Evolutionary conservation across 2,329 filamentous ascomycete species (phyloP), one percentile per base, ranked within the genome.

Genomic region (Pezicula neosporulosa): DNA sequence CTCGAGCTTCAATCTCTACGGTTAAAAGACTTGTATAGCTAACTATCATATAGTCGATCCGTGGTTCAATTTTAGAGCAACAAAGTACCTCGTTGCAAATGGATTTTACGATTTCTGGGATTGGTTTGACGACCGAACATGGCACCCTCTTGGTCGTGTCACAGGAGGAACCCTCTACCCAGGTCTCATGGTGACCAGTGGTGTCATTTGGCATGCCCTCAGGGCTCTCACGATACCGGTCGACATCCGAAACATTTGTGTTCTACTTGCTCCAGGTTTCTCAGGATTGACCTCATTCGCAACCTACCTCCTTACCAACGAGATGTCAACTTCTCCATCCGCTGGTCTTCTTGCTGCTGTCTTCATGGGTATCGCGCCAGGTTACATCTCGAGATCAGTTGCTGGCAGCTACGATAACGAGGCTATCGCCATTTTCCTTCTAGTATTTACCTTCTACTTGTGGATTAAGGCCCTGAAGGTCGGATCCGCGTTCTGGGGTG

Each of bases 81-180:
- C 94, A 51, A 97, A 97, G 74, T 97, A 99, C 68, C 83, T 99
- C 50, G 90, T 99, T 50, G 83, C 93, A 68, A 84, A 99, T 85
- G 94, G 94, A 64, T 97, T 99, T 76, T 95, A 96, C 73, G 91
- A 89, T 72, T 99, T 99, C 71, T 99, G 94, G 94, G 93, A 99
- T 72, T 99, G 94, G 94, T 99, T 99, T 68, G 94, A 99, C 73
- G 94, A 99, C 78, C 86, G 94, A 77, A 99, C 94, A 83, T 99
- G 94, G 94, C 93, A 99, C 74, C 94, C 94, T 63, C 87, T 99
- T 56, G 94, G 94, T 64, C 90, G 94, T 77, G 94, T 99, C 68
- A 99, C 94, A 54, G 94, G 94, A 73, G 94, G 94, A 67, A 99
- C 94, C n/a, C 83, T 99, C 57, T 99, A 99, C 71, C 94, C 94